Evolutionary conservation across 129 eudicot species (phyloP).

Genomic region (Flaveria sonorensis): DNA sequence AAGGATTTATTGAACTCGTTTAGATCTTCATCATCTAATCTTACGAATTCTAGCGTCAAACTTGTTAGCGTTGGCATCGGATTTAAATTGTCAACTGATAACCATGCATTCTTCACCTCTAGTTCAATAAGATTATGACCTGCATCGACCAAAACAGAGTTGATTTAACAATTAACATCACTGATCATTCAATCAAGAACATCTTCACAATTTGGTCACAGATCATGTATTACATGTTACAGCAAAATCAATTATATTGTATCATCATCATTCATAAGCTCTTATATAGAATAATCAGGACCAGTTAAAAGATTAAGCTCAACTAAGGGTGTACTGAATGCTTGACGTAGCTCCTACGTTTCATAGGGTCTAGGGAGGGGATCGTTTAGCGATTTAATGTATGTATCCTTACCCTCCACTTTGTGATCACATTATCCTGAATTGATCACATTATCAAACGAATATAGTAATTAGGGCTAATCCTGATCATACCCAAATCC

Average conservation of each 20-base stretch:
- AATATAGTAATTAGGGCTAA: background rate
- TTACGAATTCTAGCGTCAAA: slow-evolving; percentile 65
- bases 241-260: background rate
- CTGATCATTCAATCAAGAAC: background rate
- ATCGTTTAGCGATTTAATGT: no score
- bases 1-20: slow-evolving; percentile 53
- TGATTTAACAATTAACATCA: background rate
- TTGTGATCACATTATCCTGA: no score
- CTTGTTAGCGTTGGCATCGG: slow-evolving; percentile 57
- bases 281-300: background rate
- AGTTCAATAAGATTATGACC: slow-evolving; percentile 57
- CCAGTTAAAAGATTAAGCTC: background rate
- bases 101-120: slow-evolving; percentile 69
- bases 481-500: background rate
- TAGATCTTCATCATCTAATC: slow-evolving; percentile 71
- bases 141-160: slow-evolving; percentile 33
- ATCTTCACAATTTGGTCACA: background rate
- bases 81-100: slow-evolving; percentile 59
- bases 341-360: no score
- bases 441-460: background rate
- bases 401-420: no score
- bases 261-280: background rate
- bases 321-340: background rate
- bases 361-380: no score
- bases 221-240: background rate